Conservation (phyloP, 345 rosid species). For the Theobroma cacao region DNA sequence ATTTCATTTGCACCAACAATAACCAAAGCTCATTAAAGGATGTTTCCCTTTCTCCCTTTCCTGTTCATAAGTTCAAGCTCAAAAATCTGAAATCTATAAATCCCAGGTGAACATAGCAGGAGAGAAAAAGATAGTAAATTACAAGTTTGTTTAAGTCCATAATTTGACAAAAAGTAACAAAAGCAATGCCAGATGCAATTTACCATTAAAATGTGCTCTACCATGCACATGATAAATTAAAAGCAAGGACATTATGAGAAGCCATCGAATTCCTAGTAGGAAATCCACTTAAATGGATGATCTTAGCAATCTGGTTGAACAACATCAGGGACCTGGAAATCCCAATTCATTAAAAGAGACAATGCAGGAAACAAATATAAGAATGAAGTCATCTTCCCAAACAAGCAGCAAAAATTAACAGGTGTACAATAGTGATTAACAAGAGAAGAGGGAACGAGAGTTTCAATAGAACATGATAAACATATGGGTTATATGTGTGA, state of each 20-base stretch:
- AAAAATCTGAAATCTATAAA: neutral
- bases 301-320: slow-evolving; percentile 10
- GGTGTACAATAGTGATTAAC: neutral
- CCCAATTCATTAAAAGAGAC: slow-evolving; percentile 9
- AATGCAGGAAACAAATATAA: neutral
- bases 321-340: slow-evolving; percentile 21
- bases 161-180: neutral
- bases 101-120: neutral
- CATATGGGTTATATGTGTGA: neutral
- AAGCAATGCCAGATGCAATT: slow-evolving; percentile 9
- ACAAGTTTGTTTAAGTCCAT: neutral
- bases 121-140: neutral
- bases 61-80: slow-evolving; percentile 1
- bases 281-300: slow-evolving; percentile 16
- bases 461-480: neutral
- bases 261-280: slow-evolving; percentile 11
- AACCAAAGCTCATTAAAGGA: neutral
- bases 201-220: slow-evolving; percentile 25
- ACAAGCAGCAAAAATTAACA: neutral
- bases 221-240: slow-evolving; percentile 20
- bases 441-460: neutral
- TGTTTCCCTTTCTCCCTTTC: neutral
- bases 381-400: neutral
- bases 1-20: slow-evolving; percentile 9
- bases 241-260: slow-evolving; percentile 22